Conservation (phyloP, 805 yeast species). For the Sugiyamaella floridensis region DNA sequence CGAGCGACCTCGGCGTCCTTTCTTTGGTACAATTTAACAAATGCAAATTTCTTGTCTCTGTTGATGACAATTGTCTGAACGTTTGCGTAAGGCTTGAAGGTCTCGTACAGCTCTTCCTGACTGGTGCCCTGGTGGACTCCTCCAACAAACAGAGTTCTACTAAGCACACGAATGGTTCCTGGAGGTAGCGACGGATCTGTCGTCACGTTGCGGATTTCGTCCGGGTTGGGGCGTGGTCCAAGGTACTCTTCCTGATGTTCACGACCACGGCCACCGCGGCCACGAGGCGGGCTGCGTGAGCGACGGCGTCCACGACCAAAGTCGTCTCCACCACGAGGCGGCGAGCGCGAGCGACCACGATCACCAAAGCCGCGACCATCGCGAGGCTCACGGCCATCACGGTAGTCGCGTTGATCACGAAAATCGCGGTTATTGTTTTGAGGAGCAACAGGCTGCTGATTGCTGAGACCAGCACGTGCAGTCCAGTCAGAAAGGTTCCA, state of each 20-base stretch:
- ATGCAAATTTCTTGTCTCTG: slow-evolving; percentile 88
- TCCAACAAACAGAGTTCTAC: slow-evolving; percentile 90
- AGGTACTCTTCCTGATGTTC: not conserved
- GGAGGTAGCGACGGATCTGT: slow-evolving; percentile 66
- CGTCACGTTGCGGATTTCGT: slow-evolving; percentile 40
- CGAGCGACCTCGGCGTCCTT: slow-evolving; percentile 83
- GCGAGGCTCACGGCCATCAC: slow-evolving; percentile 6
- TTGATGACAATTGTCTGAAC: slow-evolving; percentile 87
- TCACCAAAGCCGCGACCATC: slow-evolving; percentile 4
- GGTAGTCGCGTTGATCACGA: not conserved
- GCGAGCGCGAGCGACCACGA: slow-evolving; percentile 16
- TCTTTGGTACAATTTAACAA: slow-evolving; percentile 88
- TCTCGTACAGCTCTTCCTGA: slow-evolving; percentile 60
- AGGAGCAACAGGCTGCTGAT: not conserved
- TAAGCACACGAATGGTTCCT: slow-evolving; percentile 72
- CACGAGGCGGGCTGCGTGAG: slow-evolving; percentile 7
- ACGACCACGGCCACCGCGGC: not conserved
- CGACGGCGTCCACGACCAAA: slow-evolving; percentile 5
- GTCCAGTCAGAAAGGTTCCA: slow-evolving; percentile 9
- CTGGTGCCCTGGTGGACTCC: slow-evolving; percentile 83
- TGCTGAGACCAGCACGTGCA: not conserved
- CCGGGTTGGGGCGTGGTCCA: not conserved
- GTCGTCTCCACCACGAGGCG: slow-evolving; percentile 4
- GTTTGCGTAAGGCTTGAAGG: slow-evolving; percentile 78
- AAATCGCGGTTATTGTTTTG: no score